A percentile compares a stretch with the other conserved stretches of the same genome.
phyloP scores from a whole-genome alignment of 306 rosid species.

The Corylus americana region DNA sequence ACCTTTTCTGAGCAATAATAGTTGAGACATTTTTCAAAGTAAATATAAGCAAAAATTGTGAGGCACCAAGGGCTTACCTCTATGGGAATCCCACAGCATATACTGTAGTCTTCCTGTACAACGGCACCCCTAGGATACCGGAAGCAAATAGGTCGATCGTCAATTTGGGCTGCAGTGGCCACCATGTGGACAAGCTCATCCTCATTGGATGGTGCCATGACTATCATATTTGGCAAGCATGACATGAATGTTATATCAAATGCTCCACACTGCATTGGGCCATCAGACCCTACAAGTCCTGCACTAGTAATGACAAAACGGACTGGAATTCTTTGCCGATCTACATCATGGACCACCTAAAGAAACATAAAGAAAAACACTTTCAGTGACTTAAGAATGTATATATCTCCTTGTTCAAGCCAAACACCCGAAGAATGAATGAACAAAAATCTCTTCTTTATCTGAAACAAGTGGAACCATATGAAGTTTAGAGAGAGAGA shows the following conservation, averaged over 20 bases:
- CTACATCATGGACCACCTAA: conserved; percentile 90
- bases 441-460: neutral
- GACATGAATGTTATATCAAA: conserved; percentile 90
- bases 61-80: conserved; percentile 51
- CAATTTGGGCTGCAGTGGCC: conserved; percentile 67
- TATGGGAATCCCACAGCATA: conserved; percentile 57
- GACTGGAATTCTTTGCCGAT: conserved; percentile 80
- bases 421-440: neutral
- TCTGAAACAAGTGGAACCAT: neutral
- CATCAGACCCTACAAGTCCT: conserved; percentile 91
- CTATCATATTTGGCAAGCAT: conserved; percentile 94
- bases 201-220: conserved; percentile 94
- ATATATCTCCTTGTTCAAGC: neutral
- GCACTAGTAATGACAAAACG: conserved; percentile 89
- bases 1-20: conserved; percentile 19
- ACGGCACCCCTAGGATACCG: conserved; percentile 88
- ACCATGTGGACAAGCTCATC: conserved; percentile 86
- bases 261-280: conserved; percentile 83
- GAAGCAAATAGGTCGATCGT: conserved; percentile 80
- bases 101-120: conserved; percentile 37
- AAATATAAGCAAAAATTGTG: conserved; percentile 13
- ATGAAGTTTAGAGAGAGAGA: neutral
- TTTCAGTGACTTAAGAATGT: neutral
- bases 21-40: conserved; percentile 9
- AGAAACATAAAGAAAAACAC: conserved; percentile 20